A percentile compares a stretch with the other conserved stretches of the same genome.
These are phyloP conservation scores for Beauveria bassiana DNA, from an alignment of 2,329 filamentous ascomycete species.

Conservation along the genomic window DNA sequence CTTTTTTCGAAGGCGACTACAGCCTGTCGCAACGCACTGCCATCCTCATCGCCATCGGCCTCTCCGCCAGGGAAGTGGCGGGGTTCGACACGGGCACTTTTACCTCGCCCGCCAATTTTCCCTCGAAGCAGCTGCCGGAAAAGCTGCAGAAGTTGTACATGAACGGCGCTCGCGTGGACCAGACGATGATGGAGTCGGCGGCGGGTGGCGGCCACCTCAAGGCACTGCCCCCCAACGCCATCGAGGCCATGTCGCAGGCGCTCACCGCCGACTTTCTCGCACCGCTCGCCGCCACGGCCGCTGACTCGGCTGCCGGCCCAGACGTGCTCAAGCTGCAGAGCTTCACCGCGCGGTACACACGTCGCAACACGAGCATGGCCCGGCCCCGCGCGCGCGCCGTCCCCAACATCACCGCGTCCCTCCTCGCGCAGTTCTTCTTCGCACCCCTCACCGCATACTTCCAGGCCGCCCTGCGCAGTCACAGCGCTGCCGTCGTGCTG, in stretches of 20 bases:
- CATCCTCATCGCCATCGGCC: slow-evolving; percentile 72
- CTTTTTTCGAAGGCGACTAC: slow-evolving; percentile 88
- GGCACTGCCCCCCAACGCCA: slow-evolving; percentile 46
- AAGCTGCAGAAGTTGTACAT: slow-evolving; percentile 67
- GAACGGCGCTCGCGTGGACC: slow-evolving; percentile 22
- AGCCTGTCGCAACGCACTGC: slow-evolving; percentile 77
- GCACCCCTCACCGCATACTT: slow-evolving; percentile 78
- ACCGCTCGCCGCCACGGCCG: slow-evolving; percentile 73
- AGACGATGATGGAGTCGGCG: slow-evolving; percentile 15
- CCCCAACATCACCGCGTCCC: slow-evolving; percentile 68
- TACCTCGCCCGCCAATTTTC: slow-evolving; percentile 51
- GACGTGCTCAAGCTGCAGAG: slow-evolving; percentile 81
- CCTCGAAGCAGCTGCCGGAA: slow-evolving; percentile 70
- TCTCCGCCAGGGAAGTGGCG: slow-evolving; percentile 77
- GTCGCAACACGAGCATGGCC: slow-evolving; percentile 21
- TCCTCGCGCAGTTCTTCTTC: slow-evolving; percentile 75
- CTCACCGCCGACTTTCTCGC: slow-evolving; percentile 68
- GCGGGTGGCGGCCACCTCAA: slow-evolving; percentile 34
- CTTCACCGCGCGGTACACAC: slow-evolving; percentile 57
- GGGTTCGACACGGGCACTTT: slow-evolving; percentile 59
- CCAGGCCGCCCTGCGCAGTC: slow-evolving; percentile 50
- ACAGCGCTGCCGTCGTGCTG: slow-evolving; percentile 44
- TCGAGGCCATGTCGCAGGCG: slow-evolving; percentile 60
- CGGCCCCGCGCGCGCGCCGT: slow-evolving; percentile 46
- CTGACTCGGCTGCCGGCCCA: slow-evolving; percentile 71